A percentile compares a stretch with the other conserved stretches of the same genome.
Evolutionary conservation across 2,329 filamentous ascomycete species (phyloP).

Genomic region (Aspergillus thermomutatus): DNA sequence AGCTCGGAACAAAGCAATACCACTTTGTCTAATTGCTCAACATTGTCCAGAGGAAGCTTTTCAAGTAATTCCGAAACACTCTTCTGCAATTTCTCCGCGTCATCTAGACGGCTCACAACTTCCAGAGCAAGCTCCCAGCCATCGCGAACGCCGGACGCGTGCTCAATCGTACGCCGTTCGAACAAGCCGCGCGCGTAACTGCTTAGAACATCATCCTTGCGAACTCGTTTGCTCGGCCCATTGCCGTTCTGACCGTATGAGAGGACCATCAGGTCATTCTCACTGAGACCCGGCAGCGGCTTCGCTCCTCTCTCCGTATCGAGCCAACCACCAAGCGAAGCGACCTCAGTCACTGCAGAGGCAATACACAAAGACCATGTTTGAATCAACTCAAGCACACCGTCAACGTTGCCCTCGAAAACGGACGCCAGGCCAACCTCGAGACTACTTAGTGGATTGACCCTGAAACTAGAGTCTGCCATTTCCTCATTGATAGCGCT

Average conservation of each 20-base stretch:
- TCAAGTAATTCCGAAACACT: slow-evolving; percentile 72
- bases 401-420: slow-evolving; percentile 78
- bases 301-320: slow-evolving; percentile 55
- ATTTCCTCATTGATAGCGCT: slow-evolving; percentile 61
- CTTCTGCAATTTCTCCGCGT: slow-evolving; percentile 65
- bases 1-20: slow-evolving; percentile 74
- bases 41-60: slow-evolving; percentile 67
- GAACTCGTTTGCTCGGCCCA: slow-evolving; percentile 46
- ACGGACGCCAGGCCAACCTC: slow-evolving; percentile 80
- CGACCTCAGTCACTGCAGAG: slow-evolving; percentile 76
- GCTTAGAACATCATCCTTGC: slow-evolving; percentile 75
- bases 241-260: slow-evolving; percentile 63
- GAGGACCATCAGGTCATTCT: slow-evolving; percentile 80
- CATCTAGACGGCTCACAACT: slow-evolving; percentile 76
- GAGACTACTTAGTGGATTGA: slow-evolving; percentile 71
- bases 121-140: slow-evolving; percentile 90
- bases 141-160: slow-evolving; percentile 49
- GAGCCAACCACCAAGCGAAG: slow-evolving; percentile 80
- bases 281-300: slow-evolving; percentile 64
- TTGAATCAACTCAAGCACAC: slow-evolving; percentile 69
- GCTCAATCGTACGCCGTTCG: slow-evolving; percentile 32
- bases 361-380: slow-evolving; percentile 79
- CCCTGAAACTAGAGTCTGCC: slow-evolving; percentile 61
- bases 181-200: slow-evolving; percentile 68
- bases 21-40: slow-evolving; percentile 73